A percentile compares a stretch with the other conserved stretches of the same genome.
These are phyloP conservation scores for Alternaria atra DNA, from an alignment of 2,329 filamentous ascomycete genomes.

Conservation along the genomic window DNA sequence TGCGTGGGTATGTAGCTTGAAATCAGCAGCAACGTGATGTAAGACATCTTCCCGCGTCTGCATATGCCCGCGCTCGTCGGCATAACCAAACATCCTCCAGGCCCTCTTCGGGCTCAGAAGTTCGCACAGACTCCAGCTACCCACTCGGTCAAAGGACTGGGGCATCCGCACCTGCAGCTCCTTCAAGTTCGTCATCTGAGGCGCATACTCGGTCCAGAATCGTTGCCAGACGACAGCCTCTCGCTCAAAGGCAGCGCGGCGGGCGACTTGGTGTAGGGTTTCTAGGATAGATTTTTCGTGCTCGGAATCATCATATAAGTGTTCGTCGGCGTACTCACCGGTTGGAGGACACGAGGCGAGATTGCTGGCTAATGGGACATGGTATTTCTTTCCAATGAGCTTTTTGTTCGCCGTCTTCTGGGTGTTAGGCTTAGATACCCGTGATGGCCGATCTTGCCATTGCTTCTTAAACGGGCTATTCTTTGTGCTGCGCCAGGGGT, in stretches of 20 bases:
- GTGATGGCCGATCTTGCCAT: slow-evolving; percentile 1
- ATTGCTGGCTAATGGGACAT: slow-evolving; percentile 15
- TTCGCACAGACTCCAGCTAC: slow-evolving; percentile 26
- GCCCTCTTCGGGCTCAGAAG: slow-evolving; percentile 23
- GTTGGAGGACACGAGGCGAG: slow-evolving; percentile 14
- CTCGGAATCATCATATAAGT: background rate
- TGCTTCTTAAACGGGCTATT: slow-evolving; percentile 13
- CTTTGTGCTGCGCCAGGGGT: slow-evolving; percentile 13
- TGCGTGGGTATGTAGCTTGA: slow-evolving; percentile 5
- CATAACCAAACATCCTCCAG: slow-evolving; percentile 29
- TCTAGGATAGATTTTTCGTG: slow-evolving; percentile 8
- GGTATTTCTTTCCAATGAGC: background rate
- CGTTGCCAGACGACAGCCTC: slow-evolving; percentile 38
- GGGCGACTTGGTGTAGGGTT: slow-evolving; percentile 22
- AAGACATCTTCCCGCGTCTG: slow-evolving; percentile 25
- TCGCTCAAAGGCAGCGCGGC: slow-evolving; percentile 27
- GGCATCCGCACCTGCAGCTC: slow-evolving; percentile 37
- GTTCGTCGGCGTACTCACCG: slow-evolving; percentile 21
- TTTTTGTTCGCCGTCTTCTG: slow-evolving; percentile 6
- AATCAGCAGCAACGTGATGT: background rate
- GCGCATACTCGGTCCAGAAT: slow-evolving; percentile 34
- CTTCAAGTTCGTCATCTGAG: slow-evolving; percentile 22
- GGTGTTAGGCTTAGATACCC: slow-evolving; percentile 2
- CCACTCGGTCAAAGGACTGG: slow-evolving; percentile 23
- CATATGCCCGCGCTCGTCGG: slow-evolving; percentile 30